Percentiles rank a stretch among this genome's conserved stretches.
phyloP scores from a whole-genome alignment of 169 alveolate species.

The Toxoplasma gondii region DNA sequence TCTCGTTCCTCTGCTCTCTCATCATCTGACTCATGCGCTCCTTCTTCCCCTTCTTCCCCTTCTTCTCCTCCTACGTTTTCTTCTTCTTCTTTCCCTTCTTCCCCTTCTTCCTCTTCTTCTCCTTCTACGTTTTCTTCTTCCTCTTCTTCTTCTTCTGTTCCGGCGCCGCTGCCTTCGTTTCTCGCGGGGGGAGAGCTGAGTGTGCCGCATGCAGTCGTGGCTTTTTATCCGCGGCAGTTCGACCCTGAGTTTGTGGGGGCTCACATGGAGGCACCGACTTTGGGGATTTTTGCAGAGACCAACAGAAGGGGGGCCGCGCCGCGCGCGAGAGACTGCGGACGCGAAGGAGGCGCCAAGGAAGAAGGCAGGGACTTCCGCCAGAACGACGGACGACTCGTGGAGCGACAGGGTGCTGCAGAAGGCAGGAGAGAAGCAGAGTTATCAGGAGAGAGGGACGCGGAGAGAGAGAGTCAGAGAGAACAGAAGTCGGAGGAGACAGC shows the following conservation, averaged over 20 bases:
- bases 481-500: too few relatives aligned
- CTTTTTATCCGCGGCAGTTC: not conserved
- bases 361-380: not conserved
- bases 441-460: too few relatives aligned
- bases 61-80: not conserved
- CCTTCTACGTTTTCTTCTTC: not conserved
- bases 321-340: not conserved
- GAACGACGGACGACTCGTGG: not conserved
- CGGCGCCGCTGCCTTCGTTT: not conserved
- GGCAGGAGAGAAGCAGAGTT: not conserved
- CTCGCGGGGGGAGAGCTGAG: not conserved
- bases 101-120: not conserved
- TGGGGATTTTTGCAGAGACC: not conserved
- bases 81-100: not conserved
- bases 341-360: not conserved
- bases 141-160: not conserved
- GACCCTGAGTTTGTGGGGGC: not conserved
- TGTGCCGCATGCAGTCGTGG: not conserved
- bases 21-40: not conserved
- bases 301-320: not conserved
- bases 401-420: not conserved
- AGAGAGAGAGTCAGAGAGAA: too few relatives aligned
- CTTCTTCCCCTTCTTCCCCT: not conserved
- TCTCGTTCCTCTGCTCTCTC: not conserved
- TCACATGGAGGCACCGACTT: not conserved